Evolutionary conservation across 352 stramenopile species (phyloP), one percentile per base, ranked within the genome.

Genomic region (Phytophthora sp.): DNA sequence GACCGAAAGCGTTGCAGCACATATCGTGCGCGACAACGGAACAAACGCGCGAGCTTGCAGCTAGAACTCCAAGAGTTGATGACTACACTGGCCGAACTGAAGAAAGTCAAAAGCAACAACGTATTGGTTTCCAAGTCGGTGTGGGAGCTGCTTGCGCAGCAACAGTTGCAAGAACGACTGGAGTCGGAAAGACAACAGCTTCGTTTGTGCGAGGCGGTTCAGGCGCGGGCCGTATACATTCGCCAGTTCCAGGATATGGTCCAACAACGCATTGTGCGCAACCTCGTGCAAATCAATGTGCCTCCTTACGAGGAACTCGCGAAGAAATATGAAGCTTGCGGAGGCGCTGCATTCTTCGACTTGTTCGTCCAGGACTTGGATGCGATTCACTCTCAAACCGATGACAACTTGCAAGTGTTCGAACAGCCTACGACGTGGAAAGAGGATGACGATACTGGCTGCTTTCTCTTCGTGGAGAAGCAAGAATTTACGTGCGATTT

Each of bases 1-100:
- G 54, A 54, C 32, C 43, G 42, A 3, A 61, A 61, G 21, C 32
- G 53, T 11, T 41, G 53, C 18, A 53, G 32, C 17, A 41, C 10
- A 12, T 54, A 48, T 24, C 28, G 42, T 2, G 13, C 45, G 26
- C 41, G 31, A n/a, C 41, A 53, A 15, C 38, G 31, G 18, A 32
- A 43, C 9, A 41, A 61, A 24, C 53, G 41, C 5, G 21, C 37
- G 21, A 31, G 10, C 5, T 28, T 60, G 6, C 23, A 50, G 23
- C 10, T 24, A 11, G 32, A 39, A 18, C 12, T 15, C 12, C 12
- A 6, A 15, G 13, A 39, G 10, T 39, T 39, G 32, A 18, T n/a
- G 13, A 18, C 32, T 3, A 5, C n/a, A n/a, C 32, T 39, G 11
- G 20, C 10, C 32, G 13, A 39, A 12, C 32, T 39, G 12, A 3